phyloP scores from a whole-genome alignment of 164 flowering plant genomes.

The Nelumbo lutea region DNA sequence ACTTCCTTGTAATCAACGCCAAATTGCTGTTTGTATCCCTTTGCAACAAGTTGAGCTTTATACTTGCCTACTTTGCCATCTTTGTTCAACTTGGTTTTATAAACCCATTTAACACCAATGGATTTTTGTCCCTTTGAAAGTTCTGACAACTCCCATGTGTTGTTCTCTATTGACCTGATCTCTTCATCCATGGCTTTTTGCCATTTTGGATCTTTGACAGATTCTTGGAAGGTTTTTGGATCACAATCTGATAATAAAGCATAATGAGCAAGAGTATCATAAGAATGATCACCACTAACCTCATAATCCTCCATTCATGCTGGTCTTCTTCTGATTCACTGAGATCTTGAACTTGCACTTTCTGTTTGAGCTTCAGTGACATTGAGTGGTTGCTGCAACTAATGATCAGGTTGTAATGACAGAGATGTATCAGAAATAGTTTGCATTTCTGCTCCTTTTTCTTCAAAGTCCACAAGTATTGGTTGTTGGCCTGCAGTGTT shows the following conservation, averaged over 20 bases:
- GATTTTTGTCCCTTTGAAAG: too few relatives aligned
- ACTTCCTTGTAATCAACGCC: not conserved
- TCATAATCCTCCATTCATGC: not conserved
- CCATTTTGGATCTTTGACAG: not conserved
- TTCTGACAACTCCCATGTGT: not conserved
- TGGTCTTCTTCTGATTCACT: not conserved
- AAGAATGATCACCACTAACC: not conserved
- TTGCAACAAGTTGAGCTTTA: not conserved
- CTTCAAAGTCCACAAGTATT: too few relatives aligned
- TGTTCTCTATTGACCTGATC: not conserved
- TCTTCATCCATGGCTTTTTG: not conserved
- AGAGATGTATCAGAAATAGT: too few relatives aligned
- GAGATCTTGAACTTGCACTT: too few relatives aligned
- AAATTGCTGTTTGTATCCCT: too few relatives aligned
- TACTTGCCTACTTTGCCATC: not conserved
- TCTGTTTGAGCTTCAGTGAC: too few relatives aligned
- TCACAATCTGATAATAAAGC: not conserved
- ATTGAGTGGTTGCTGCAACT: too few relatives aligned
- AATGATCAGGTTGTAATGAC: too few relatives aligned
- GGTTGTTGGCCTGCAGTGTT: too few relatives aligned
- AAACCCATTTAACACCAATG: not conserved
- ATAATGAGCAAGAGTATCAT: not conserved
- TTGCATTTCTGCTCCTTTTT: too few relatives aligned
- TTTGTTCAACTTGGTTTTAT: not conserved
- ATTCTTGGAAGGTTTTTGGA: not conserved